A percentile compares a stretch with the other conserved stretches of the same genome.
These are phyloP conservation scores for Ceratocystis alfenasii DNA, from an alignment of 2,329 filamentous ascomycete species.

Conservation along the genomic window DNA sequence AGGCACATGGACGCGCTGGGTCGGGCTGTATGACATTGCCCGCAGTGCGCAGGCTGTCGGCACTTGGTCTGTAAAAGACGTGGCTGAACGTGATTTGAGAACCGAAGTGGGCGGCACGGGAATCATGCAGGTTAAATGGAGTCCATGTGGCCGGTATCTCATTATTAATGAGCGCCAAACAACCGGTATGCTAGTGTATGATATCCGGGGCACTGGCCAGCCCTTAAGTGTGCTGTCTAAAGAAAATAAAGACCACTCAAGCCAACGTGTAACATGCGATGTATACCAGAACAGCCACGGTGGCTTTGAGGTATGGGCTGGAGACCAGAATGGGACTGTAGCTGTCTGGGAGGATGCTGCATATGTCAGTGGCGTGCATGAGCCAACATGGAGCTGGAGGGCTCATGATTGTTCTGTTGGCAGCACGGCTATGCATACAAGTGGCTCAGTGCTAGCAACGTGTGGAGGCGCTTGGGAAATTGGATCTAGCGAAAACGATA, in stretches of 20 bases:
- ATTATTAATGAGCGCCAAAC: slow-evolving; percentile 50
- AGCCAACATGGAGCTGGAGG: slow-evolving; percentile 40
- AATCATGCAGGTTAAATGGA: slow-evolving; percentile 50
- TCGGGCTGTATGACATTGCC: slow-evolving; percentile 50
- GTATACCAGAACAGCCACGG: slow-evolving; percentile 36
- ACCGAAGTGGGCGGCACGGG: slow-evolving; percentile 41
- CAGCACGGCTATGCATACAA: slow-evolving; percentile 39
- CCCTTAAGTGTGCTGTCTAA: slow-evolving; percentile 36
- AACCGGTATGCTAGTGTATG: slow-evolving; percentile 46
- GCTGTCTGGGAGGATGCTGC: slow-evolving; percentile 49
- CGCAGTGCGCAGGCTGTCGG: slow-evolving; percentile 43
- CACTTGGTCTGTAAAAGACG: slow-evolving; percentile 48
- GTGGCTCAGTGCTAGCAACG: slow-evolving; percentile 45
- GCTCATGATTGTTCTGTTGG: slow-evolving; percentile 39
- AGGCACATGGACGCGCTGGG: slow-evolving; percentile 51
- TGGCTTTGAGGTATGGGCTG: slow-evolving; percentile 51
- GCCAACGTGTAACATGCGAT: slow-evolving; percentile 44
- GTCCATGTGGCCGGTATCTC: slow-evolving; percentile 50
- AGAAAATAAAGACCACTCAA: slow-evolving; percentile 13
- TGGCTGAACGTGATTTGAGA: slow-evolving; percentile 32
- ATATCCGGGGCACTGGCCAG: slow-evolving; percentile 46
- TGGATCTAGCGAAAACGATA: slow-evolving; percentile 5
- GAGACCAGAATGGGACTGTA: slow-evolving; percentile 42
- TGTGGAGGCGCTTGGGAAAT: slow-evolving; percentile 45
- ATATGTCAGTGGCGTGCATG: slow-evolving; percentile 33